Evolutionary conservation across 345 rosid species (phyloP).

Genomic region (Rhodamnia rubescens): DNA sequence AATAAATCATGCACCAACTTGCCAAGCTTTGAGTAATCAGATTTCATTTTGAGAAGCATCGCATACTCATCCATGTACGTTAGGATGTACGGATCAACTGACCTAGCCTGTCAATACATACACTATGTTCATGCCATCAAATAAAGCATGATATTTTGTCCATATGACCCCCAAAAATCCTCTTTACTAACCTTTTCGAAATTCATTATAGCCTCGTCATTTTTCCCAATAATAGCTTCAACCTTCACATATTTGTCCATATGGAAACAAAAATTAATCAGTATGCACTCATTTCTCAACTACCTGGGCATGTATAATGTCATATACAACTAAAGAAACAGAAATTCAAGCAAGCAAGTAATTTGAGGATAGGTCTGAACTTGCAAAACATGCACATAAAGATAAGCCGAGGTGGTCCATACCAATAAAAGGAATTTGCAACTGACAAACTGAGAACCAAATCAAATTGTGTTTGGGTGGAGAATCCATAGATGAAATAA

Average conservation of each 20-base stretch:
- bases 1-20: slow-evolving; percentile 90
- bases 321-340: not conserved
- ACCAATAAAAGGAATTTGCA: not conserved
- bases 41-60: slow-evolving; percentile 80
- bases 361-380: not conserved
- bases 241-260: slow-evolving; percentile 27
- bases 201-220: slow-evolving; percentile 75
- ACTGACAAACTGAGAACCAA: not conserved
- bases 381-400: not conserved
- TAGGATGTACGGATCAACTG: slow-evolving; percentile 73
- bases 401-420: not conserved
- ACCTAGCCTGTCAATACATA: slow-evolving; percentile 60
- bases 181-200: slow-evolving; percentile 69
- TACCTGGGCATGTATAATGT: not conserved
- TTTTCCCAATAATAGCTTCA: slow-evolving; percentile 94
- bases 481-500: not conserved
- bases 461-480: not conserved
- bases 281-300: not conserved
- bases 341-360: not conserved
- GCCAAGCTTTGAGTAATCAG: slow-evolving; percentile 68
- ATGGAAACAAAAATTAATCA: not conserved
- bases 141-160: not conserved
- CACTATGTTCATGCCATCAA: not conserved
- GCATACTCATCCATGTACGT: slow-evolving; percentile 99
- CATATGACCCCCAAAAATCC: not conserved